Evolutionary conservation across 2,329 filamentous ascomycete species (phyloP), one percentile per base, ranked within the genome.

Genomic region (Venturia effusa): DNA sequence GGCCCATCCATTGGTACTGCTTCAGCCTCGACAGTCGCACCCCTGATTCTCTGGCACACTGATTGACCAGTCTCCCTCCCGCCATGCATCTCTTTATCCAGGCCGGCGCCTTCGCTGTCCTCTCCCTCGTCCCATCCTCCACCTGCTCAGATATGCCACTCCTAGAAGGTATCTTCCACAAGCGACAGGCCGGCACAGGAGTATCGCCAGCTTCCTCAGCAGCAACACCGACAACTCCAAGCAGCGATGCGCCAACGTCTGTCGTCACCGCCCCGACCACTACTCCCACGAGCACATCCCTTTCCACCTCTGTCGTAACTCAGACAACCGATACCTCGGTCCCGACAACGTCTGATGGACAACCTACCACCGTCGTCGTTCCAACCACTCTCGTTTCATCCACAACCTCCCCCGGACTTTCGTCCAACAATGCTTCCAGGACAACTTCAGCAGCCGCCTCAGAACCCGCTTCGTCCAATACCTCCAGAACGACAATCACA

Each of bases 401-500:
- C 24, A 57, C 40, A 17, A 51, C 30, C 22, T 51, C 43, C 30
- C 39, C 66, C 19, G 37, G 61, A 5, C 7, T 43, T 32, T 15
- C 57, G 0, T n/a, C 57, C 37, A 32, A 27, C 40, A n/a, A 13
- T 8, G 22, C 63, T 3, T 59, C 63, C n/a, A 37, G 30, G 24
- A 54, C 34, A n/a, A n/a, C 62, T 19, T 27, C 45, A 15, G 32
- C 22, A 43, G 17, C 32, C 4, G 32, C 40, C 34, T 61, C 66
- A 11, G 64, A 59, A 59, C 30, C 59, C 43, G 60, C 54, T 22
- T 39, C 61, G 40, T 57, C 48, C 39, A 64, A 37, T 48, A 60
- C 51, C 10, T 63, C 67, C 1, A 37, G 30, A 22, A 73, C 71
- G 2, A 74, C 72, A 60, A 68, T 75, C 63, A 79, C 76, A 32